A percentile compares a stretch with the other conserved stretches of the same genome.
Conservation (phyloP, 2,329 filamentous ascomycete genomes). For the Scedosporium apiospermum region DNA sequence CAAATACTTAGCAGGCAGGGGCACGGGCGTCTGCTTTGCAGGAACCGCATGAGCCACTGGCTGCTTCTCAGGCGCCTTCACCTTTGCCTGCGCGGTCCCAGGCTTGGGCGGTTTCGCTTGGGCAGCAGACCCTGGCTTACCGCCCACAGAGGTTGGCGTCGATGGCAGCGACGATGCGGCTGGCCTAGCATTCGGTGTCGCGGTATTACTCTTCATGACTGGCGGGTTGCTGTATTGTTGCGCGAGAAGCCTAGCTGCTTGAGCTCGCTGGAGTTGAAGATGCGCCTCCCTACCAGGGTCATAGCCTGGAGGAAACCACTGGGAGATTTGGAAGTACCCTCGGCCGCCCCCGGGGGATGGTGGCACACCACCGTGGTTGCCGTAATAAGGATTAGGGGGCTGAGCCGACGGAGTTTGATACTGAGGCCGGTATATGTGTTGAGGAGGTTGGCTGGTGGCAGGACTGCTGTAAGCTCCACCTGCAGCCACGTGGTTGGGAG, state of each 20-base stretch:
- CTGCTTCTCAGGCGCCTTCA: not conserved
- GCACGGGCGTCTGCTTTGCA: constrained; percentile 33
- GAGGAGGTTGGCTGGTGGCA: not conserved
- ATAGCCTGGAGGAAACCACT: not conserved
- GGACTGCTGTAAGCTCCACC: not conserved
- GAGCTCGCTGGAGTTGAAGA: not conserved
- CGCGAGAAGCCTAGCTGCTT: not conserved
- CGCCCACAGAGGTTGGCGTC: not conserved
- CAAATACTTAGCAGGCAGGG: constrained; percentile 30
- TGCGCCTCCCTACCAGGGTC: not conserved
- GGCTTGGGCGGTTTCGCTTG: not conserved
- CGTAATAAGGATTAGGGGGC: not conserved
- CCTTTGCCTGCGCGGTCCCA: not conserved
- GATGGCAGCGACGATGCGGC: not conserved
- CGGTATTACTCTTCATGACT: not conserved
- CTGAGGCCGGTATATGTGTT: not conserved
- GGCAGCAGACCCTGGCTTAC: not conserved
- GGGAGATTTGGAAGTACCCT: not conserved
- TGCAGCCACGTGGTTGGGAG: not conserved
- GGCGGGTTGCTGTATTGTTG: not conserved
- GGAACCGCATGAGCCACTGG: constrained; percentile 12
- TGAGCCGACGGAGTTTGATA: not conserved
- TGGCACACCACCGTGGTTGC: not conserved
- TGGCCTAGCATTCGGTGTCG: not conserved
- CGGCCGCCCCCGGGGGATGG: not conserved